These are phyloP conservation scores for Beauveria bassiana DNA, from an alignment of 2,329 filamentous ascomycete genomes.

Conservation along the genomic window DNA sequence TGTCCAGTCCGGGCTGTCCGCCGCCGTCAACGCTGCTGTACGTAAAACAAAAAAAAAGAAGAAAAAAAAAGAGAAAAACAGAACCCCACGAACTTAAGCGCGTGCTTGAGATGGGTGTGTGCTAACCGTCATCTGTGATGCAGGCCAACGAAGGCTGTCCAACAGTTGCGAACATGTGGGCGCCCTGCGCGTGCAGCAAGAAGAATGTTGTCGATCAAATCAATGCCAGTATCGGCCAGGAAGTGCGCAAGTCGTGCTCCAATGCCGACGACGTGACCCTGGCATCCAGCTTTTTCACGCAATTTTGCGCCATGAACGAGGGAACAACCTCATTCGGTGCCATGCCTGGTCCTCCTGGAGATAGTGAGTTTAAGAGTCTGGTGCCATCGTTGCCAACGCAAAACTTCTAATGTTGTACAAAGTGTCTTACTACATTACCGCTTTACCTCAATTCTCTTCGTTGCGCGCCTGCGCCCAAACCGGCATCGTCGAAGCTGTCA, in stretches of 20 bases:
- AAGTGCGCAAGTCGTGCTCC: conserved; percentile 32
- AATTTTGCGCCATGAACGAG: conserved; percentile 37
- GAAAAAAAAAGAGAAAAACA: too few species aligned
- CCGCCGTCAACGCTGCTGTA: conserved; percentile 21
- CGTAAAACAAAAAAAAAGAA: not conserved
- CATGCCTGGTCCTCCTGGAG: conserved; percentile 35
- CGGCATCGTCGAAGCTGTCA: conserved; percentile 21
- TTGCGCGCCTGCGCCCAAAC: conserved; percentile 33
- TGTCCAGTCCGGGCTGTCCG: conserved; percentile 25
- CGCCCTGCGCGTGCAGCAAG: conserved; percentile 39
- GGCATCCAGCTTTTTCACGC: conserved; percentile 37
- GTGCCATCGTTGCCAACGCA: not conserved
- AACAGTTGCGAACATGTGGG: conserved; percentile 27
- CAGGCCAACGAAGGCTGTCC: conserved; percentile 27
- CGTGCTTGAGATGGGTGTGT: not conserved
- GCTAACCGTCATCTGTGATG: not conserved
- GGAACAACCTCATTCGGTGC: conserved; percentile 36
- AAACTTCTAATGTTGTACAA: not conserved
- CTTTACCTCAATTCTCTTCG: conserved; percentile 31
- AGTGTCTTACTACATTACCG: conserved; percentile 43
- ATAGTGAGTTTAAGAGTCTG: conserved; percentile 27
- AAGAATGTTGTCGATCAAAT: conserved; percentile 28
- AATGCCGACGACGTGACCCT: conserved; percentile 33
- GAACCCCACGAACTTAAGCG: not conserved
- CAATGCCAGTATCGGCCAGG: conserved; percentile 31